Percentiles rank a stretch among this genome's conserved stretches.
Conservation (phyloP, 2,329 filamentous ascomycete genomes). For the Eutypa lata region DNA sequence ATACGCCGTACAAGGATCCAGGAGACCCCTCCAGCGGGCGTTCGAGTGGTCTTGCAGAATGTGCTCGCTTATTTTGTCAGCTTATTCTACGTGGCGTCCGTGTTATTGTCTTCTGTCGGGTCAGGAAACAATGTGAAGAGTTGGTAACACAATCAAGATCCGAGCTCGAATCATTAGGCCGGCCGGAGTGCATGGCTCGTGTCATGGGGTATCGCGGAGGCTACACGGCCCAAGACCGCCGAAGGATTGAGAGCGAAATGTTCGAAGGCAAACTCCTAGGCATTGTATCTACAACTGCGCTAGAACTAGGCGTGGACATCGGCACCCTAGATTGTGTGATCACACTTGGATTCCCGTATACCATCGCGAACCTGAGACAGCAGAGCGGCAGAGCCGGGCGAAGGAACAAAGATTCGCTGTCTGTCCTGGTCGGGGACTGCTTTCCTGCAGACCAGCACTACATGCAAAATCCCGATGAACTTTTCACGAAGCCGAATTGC, state of each 20-base stretch:
- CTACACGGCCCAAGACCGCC: constrained; percentile 86
- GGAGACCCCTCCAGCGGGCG: constrained; percentile 82
- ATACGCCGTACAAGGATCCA: constrained; percentile 90
- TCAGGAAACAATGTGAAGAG: constrained; percentile 84
- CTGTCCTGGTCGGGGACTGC: constrained; percentile 82
- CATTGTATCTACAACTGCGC: constrained; percentile 87
- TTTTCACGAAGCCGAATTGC: constrained; percentile 88
- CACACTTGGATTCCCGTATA: constrained; percentile 92
- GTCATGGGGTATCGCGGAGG: constrained; percentile 97
- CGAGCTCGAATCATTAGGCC: constrained; percentile 70
- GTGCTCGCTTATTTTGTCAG: constrained; percentile 87
- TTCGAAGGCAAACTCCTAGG: constrained; percentile 92
- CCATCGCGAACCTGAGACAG: constrained; percentile 89
- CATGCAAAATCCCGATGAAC: constrained; percentile 92
- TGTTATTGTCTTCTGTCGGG: constrained; percentile 87
- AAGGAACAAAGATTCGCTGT: constrained; percentile 89
- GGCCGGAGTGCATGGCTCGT: constrained; percentile 69
- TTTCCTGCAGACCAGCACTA: constrained; percentile 94
- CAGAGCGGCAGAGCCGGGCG: constrained; percentile 91
- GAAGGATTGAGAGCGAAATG: constrained; percentile 91
- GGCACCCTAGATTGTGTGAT: constrained; percentile 91
- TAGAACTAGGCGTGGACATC: constrained; percentile 94
- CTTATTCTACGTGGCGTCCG: constrained; percentile 83
- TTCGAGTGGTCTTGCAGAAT: constrained; percentile 77
- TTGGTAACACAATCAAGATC: constrained; percentile 76